Evolutionary conservation across 1,284 basidiomycete genomes (phyloP).

Genomic region (Malassezia nana): DNA sequence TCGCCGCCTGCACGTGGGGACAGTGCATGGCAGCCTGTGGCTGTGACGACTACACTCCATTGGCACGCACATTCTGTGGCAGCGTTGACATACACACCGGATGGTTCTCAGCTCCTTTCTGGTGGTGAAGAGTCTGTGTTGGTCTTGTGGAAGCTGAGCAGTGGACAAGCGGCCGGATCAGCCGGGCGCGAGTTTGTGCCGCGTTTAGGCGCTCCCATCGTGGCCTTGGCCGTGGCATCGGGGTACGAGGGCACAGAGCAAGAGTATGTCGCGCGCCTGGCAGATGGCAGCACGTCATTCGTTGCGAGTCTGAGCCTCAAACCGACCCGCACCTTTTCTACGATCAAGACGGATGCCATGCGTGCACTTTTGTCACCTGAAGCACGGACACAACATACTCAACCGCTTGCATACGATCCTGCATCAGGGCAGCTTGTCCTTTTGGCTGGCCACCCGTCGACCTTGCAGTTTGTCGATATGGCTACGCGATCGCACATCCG

Average conservation of each 20-base stretch:
- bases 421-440: constrained; percentile 54
- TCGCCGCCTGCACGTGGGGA: constrained; percentile 25
- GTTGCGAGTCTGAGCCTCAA: constrained; percentile 65
- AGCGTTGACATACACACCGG: constrained; percentile 73
- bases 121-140: constrained; percentile 92
- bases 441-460: constrained; percentile 86
- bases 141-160: constrained; percentile 68
- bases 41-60: constrained; percentile 75
- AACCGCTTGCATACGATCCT: constrained; percentile 38
- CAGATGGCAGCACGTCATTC: constrained; percentile 72
- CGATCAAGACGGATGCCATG: constrained; percentile 58
- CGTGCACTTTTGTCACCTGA: constrained; percentile 19
- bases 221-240: constrained; percentile 57
- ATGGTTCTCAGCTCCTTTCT: constrained; percentile 83
- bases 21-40: constrained; percentile 16
- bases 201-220: constrained; percentile 72
- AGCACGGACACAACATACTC: background rate
- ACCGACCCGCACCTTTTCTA: constrained; percentile 64
- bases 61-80: constrained; percentile 98
- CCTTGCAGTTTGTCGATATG: constrained; percentile 80
- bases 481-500: constrained; percentile 62
- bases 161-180: constrained; percentile 48
- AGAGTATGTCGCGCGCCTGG: constrained; percentile 73
- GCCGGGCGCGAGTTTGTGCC: constrained; percentile 61
- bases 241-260: constrained; percentile 56